These are phyloP conservation scores for Cutaneotrichosporon mucoides DNA, from an alignment of 1,284 basidiomycete species.

Conservation along the genomic window DNA sequence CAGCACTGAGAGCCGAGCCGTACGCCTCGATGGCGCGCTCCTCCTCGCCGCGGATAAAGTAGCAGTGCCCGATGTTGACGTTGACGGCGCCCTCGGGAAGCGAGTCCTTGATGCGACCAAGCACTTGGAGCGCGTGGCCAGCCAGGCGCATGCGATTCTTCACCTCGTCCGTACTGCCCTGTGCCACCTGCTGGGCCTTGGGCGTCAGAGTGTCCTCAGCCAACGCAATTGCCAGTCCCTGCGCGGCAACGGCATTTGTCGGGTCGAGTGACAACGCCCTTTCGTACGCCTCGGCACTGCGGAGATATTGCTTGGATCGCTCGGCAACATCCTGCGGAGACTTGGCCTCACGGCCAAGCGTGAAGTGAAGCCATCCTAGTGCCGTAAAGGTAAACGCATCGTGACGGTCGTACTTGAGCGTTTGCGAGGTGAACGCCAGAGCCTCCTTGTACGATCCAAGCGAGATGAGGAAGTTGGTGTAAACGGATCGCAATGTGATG, in stretches of 20 bases:
- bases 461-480: slow-evolving; percentile 73
- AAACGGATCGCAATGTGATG: slow-evolving; percentile 62
- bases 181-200: slow-evolving; percentile 28
- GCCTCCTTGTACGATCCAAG: slow-evolving; percentile 59
- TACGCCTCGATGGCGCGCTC: slow-evolving; percentile 95
- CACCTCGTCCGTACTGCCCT: slow-evolving; percentile 57
- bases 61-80: slow-evolving; percentile 91
- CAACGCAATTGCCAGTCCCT: slow-evolving; percentile 84
- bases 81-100: slow-evolving; percentile 81
- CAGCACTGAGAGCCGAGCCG: slow-evolving; percentile 73
- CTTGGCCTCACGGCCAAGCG: slow-evolving; percentile 65
- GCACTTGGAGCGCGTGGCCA: slow-evolving; percentile 76
- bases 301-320: slow-evolving; percentile 68
- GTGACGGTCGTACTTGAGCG: slow-evolving; percentile 74
- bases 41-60: slow-evolving; percentile 83
- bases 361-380: slow-evolving; percentile 76
- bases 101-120: slow-evolving; percentile 82
- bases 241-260: slow-evolving; percentile 80
- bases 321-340: slow-evolving; percentile 59
- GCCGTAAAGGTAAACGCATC: slow-evolving; percentile 89
- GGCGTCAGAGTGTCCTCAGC: slow-evolving; percentile 78
- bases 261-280: slow-evolving; percentile 79
- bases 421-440: slow-evolving; percentile 77
- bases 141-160: slow-evolving; percentile 61
- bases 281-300: slow-evolving; percentile 83